These are phyloP conservation scores for Pythium rishiriense DNA, from an alignment of 352 stramenopile genomes.

Conservation along the genomic window DNA sequence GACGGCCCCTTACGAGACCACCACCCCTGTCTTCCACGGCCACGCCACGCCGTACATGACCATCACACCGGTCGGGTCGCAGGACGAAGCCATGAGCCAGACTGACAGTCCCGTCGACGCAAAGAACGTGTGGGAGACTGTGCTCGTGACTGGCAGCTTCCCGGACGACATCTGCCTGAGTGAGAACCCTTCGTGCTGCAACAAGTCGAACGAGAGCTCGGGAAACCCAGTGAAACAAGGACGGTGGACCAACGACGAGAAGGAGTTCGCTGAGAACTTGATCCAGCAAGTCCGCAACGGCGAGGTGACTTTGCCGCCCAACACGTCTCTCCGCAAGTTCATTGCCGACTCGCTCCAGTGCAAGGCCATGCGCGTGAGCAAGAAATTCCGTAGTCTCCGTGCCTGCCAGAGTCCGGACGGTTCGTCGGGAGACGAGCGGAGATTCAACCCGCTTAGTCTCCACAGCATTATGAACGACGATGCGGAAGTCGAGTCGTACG, in stretches of 20 bases:
- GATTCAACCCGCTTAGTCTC: slow-evolving; percentile 71
- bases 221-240: slow-evolving; percentile 45
- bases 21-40: slow-evolving; percentile 15
- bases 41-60: slow-evolving; percentile 14
- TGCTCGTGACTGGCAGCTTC: slow-evolving; percentile 60
- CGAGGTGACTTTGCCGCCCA: slow-evolving; percentile 44
- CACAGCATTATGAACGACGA: slow-evolving; percentile 80
- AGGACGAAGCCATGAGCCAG: slow-evolving; percentile 16
- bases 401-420: slow-evolving; percentile 28
- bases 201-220: slow-evolving; percentile 14
- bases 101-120: slow-evolving; percentile 21
- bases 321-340: slow-evolving; percentile 59
- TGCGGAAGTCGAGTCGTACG: slow-evolving; percentile 6
- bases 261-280: slow-evolving; percentile 54
- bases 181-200: slow-evolving; percentile 36
- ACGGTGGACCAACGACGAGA: slow-evolving; percentile 56
- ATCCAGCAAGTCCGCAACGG: slow-evolving; percentile 54
- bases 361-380: slow-evolving; percentile 67
- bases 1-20: not conserved
- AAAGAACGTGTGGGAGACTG: slow-evolving; percentile 65
- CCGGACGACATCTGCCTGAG: slow-evolving; percentile 60
- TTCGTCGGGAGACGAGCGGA: slow-evolving; percentile 18
- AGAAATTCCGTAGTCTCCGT: slow-evolving; percentile 57
- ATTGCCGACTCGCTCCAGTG: slow-evolving; percentile 57
- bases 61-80: slow-evolving; percentile 7